Percentiles rank a stretch among this genome's conserved stretches.
Conservation (phyloP, 2,329 filamentous ascomycete genomes). For the Plenodomus tracheiphilus region DNA sequence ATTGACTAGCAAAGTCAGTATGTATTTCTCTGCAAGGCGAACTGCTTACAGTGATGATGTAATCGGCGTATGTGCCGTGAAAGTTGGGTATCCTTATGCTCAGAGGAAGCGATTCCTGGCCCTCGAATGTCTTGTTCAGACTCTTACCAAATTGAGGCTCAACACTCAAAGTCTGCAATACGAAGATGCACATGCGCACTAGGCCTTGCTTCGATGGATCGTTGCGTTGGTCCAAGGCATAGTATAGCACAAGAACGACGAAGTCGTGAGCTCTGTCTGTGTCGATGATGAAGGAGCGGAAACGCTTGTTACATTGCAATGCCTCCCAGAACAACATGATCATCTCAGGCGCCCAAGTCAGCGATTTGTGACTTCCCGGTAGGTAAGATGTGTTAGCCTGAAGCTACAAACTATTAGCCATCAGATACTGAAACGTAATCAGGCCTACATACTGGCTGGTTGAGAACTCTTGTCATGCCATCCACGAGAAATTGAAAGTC, state of each 20-base stretch:
- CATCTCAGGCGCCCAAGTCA: constrained; percentile 91
- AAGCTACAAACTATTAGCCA: constrained; percentile 54
- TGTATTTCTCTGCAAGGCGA: neutral
- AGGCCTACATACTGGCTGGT: constrained; percentile 67
- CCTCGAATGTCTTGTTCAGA: constrained; percentile 85
- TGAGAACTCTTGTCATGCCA: constrained; percentile 88
- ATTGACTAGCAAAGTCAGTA: constrained; percentile 67
- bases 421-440: no score
- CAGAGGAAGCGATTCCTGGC: constrained; percentile 81
- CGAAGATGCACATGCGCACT: constrained; percentile 95
- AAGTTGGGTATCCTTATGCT: constrained; percentile 84
- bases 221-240: constrained; percentile 84
- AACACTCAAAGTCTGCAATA: constrained; percentile 91
- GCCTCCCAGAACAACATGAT: constrained; percentile 98
- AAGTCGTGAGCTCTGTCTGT: constrained; percentile 94
- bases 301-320: constrained; percentile 95
- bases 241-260: constrained; percentile 85
- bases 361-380: constrained; percentile 76
- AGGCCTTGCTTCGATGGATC: constrained; percentile 88
- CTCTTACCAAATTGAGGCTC: constrained; percentile 89
- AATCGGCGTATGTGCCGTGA: constrained; percentile 88
- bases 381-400: constrained; percentile 88
- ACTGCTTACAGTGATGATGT: constrained; percentile 76
- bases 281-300: constrained; percentile 94
- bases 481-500: constrained; percentile 98